phyloP scores from a whole-genome alignment of 345 rosid genomes.

The Citropsis articulata region DNA sequence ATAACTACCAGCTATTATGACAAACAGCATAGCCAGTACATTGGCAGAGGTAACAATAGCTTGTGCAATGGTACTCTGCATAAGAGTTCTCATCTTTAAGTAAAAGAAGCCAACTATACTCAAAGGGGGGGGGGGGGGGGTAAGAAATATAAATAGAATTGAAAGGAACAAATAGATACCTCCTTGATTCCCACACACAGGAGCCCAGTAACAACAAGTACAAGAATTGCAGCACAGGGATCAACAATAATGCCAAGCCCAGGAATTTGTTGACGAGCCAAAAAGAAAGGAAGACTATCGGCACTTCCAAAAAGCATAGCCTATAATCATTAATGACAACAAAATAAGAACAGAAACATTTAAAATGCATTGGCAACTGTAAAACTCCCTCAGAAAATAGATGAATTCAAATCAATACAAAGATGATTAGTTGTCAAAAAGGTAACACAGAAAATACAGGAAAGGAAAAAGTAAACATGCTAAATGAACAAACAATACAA shows the following conservation, averaged over 20 bases:
- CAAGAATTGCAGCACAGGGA: constrained; percentile 86
- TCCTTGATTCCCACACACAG: constrained; percentile 96
- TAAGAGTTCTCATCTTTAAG: background rate
- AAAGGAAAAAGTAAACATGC: background rate
- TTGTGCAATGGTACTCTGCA: constrained; percentile 93
- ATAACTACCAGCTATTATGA: constrained; percentile 80
- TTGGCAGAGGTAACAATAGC: constrained; percentile 71
- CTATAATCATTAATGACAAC: constrained; percentile 32
- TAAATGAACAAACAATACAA: background rate
- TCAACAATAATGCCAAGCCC: constrained; percentile 82
- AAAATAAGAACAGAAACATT: constrained; percentile 3
- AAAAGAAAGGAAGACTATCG: constrained; percentile 62
- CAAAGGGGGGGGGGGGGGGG: no score
- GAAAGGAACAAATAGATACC: constrained; percentile 40
- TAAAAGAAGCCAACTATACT: background rate
- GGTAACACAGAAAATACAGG: background rate
- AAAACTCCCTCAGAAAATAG: background rate
- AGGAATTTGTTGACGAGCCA: constrained; percentile 85
- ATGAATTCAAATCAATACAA: background rate
- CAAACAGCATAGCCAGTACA: constrained; percentile 79
- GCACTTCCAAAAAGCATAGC: constrained; percentile 89
- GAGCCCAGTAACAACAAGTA: constrained; percentile 78
- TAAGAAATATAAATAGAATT: background rate
- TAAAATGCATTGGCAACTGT: background rate
- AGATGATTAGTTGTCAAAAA: background rate